phyloP scores from a whole-genome alignment of 1,284 basidiomycete species.

The Apiotrichum akiyoshidainum region DNA sequence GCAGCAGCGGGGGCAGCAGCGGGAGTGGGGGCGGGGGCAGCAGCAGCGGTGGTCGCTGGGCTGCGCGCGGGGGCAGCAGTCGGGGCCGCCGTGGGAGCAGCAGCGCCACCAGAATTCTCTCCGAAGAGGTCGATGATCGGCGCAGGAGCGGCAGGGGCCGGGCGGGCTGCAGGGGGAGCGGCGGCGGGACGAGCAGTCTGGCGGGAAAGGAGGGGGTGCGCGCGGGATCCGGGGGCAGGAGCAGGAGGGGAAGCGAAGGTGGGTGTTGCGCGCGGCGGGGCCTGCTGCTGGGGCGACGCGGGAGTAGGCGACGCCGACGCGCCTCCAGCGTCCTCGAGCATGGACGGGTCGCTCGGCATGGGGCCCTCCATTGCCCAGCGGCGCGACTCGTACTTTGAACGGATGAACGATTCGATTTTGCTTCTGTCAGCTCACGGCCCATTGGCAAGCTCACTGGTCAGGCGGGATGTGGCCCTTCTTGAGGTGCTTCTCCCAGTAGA shows the following conservation, averaged over 20 bases:
- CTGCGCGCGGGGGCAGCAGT: background rate
- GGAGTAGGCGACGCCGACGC: background rate
- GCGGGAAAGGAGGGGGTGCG: constrained; percentile 45
- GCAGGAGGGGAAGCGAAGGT: constrained; percentile 28
- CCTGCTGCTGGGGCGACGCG: constrained; percentile 8
- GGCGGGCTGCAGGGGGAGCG: constrained; percentile 13
- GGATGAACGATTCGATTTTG: constrained; percentile 97
- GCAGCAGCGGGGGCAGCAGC: constrained; percentile 24
- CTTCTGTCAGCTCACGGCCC: constrained; percentile 53
- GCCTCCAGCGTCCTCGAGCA: constrained; percentile 60
- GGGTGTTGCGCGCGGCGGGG: constrained; percentile 21
- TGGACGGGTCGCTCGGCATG: constrained; percentile 73
- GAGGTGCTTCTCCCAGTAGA: constrained; percentile 97
- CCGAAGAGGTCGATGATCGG: constrained; percentile 43
- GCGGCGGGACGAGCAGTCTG: constrained; percentile 13
- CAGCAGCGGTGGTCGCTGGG: constrained; percentile 16
- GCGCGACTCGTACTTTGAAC: constrained; percentile 91
- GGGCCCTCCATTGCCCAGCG: constrained; percentile 91
- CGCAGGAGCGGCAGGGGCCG: constrained; percentile 15
- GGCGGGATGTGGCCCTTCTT: constrained; percentile 88
- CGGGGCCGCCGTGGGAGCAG: constrained; percentile 21
- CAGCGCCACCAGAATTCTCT: constrained; percentile 23
- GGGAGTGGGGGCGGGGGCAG: constrained; percentile 22
- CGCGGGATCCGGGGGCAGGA: constrained; percentile 22
- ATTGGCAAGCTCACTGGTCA: constrained; percentile 74